Evolutionary conservation across 805 yeast species (phyloP), one percentile per base, ranked within the genome.

Genomic region (Ogataea zsoltii): DNA sequence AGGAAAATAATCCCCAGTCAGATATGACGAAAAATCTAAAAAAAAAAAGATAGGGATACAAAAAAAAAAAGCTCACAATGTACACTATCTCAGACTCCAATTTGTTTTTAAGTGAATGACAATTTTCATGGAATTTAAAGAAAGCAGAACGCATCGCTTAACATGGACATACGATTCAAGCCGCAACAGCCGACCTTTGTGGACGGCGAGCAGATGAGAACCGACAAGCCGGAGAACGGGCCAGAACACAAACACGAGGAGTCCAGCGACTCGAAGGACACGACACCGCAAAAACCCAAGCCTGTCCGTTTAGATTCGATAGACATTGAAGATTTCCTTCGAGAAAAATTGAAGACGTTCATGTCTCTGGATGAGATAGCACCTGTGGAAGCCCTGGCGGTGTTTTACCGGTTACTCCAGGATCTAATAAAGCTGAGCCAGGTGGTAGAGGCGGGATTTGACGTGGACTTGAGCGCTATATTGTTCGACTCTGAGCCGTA

Each of bases 311-410:
- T 50, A 11, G 45, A 18, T 9, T 41, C 57, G 4, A 42, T 62
- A 2, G 47, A 78, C 64, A 26, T 70, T 55, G 58, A 66, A 57
- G 53, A 69, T 44, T 44, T 71, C 61, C 25, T 60, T 28, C 19
- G 54, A 16, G 30, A 56, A 50, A 42, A 49, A 14, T 32, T 64
- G 40, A 46, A 49, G 18, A 46, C 45, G 44, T 38, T 64, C 2
- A 46, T 35, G 7, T 36, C 48, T 12, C 21, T 63, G 12, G 45
- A 49, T 9, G 61, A 61, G 11, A 41, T 67, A 9, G 47, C 42
- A 12, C 57, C 66, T 6, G 38, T 53, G n/a, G 61, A 65, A 39
- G 60, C 68, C 4, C 48, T 66, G 47, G 57, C 65, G 1, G 21
- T 66, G 11, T 55, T 66, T 15, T 28, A 55, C 15, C 50, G 59